Evolutionary conservation across 2,329 filamentous ascomycete genomes (phyloP).

Genomic region (Colletotrichum brevisporum): DNA sequence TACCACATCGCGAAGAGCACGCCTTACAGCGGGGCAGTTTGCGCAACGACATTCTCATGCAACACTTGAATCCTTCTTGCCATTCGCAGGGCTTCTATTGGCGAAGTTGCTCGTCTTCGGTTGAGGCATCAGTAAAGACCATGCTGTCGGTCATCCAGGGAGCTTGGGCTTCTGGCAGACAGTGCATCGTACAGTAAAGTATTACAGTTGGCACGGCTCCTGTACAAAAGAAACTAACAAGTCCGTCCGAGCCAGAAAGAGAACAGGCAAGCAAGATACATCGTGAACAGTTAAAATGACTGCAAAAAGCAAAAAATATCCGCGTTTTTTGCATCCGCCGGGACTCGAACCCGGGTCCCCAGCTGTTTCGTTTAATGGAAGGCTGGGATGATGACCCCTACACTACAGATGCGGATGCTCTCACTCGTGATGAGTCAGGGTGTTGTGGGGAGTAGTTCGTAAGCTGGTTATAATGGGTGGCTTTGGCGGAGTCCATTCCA

Average conservation of each 20-base stretch:
- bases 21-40: slow-evolving; percentile 42
- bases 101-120: too few relatives aligned
- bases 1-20: slow-evolving; percentile 27
- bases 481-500: too few relatives aligned
- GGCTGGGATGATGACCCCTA: slow-evolving; percentile 12
- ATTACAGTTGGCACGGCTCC: too few relatives aligned
- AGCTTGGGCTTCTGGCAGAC: too few relatives aligned
- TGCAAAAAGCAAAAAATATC: background rate
- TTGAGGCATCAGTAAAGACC: too few relatives aligned
- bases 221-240: too few relatives aligned
- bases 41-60: background rate
- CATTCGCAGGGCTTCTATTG: background rate
- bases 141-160: too few relatives aligned
- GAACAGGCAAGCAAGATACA: too few relatives aligned
- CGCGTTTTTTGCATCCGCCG: background rate
- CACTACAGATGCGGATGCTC: background rate
- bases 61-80: background rate
- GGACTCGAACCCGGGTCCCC: slow-evolving; percentile 4
- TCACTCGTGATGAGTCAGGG: background rate
- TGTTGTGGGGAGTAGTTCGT: background rate
- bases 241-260: too few relatives aligned
- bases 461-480: background rate
- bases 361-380: background rate
- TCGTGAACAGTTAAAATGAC: background rate
- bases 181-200: too few relatives aligned